A percentile compares a stretch with the other conserved stretches of the same genome.
Evolutionary conservation across 1,284 basidiomycete genomes (phyloP).

Genomic region (Cutaneotrichosporon cavernicola): DNA sequence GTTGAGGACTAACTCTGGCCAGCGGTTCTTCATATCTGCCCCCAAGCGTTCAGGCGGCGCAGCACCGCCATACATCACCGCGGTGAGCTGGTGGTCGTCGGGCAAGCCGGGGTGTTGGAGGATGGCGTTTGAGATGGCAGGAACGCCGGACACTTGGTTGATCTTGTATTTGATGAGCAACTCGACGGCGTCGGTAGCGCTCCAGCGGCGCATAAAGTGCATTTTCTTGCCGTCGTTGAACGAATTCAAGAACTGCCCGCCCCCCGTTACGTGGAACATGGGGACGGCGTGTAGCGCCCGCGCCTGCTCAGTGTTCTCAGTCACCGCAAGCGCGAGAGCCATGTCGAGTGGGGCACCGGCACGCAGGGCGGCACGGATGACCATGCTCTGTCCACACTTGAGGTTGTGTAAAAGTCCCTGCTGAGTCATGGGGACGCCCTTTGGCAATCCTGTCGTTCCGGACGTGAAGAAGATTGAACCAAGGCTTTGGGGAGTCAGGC

Average conservation of each 20-base stretch:
- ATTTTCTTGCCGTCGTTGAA: slow-evolving; percentile 43
- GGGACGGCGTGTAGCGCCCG: slow-evolving; percentile 38
- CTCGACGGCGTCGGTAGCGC: slow-evolving; percentile 36
- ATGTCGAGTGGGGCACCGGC: slow-evolving; percentile 36
- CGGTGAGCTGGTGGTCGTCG: slow-evolving; percentile 31
- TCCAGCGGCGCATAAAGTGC: slow-evolving; percentile 42
- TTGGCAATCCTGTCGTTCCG: not conserved
- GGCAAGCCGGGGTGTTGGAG: slow-evolving; percentile 36
- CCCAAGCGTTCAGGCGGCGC: slow-evolving; percentile 40
- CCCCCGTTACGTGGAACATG: slow-evolving; percentile 49
- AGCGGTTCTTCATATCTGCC: slow-evolving; percentile 32
- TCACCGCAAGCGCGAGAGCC: slow-evolving; percentile 11
- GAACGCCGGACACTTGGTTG: slow-evolving; percentile 38
- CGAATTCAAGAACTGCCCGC: slow-evolving; percentile 41
- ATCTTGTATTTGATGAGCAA: slow-evolving; percentile 38
- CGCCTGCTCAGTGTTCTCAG: slow-evolving; percentile 29
- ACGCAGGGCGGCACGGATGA: slow-evolving; percentile 32
- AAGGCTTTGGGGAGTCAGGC: slow-evolving; percentile 40
- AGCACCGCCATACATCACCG: slow-evolving; percentile 46
- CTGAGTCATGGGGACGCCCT: slow-evolving; percentile 35
- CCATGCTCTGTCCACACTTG: not conserved
- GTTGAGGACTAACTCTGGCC: slow-evolving; percentile 33
- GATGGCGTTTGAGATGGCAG: slow-evolving; percentile 40
- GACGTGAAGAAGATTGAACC: slow-evolving; percentile 46
- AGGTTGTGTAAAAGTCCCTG: slow-evolving; percentile 20